These are phyloP conservation scores for Echria macrotheca DNA, from an alignment of 495 filamentous ascomycete genomes.

Conservation along the genomic window DNA sequence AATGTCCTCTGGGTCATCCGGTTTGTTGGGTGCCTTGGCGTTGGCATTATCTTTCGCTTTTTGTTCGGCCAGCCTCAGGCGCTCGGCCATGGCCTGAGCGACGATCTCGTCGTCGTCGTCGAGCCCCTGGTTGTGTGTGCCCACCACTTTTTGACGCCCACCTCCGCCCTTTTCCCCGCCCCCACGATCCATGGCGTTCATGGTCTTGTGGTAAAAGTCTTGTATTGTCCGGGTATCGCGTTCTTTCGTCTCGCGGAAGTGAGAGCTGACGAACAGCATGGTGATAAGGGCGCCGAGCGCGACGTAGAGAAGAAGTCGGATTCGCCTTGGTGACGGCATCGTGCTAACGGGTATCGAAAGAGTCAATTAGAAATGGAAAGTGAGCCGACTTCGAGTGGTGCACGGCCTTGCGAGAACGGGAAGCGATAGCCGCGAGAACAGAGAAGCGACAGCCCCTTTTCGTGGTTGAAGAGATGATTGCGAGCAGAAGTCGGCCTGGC, in stretches of 20 bases:
- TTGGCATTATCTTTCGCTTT: slow-evolving; percentile 52
- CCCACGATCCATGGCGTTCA: slow-evolving; percentile 39
- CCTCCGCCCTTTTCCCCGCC: slow-evolving; percentile 14
- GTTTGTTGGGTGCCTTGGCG: slow-evolving; percentile 48
- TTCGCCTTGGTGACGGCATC: slow-evolving; percentile 69
- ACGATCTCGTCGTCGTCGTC: slow-evolving; percentile 43
- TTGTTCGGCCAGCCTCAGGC: slow-evolving; percentile 45
- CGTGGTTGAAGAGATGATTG: no score
- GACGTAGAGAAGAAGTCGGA: slow-evolving; percentile 54
- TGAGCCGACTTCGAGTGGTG: no score
- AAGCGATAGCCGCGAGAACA: no score
- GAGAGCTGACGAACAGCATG: slow-evolving; percentile 57
- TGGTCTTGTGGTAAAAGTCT: slow-evolving; percentile 54
- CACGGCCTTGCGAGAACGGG: no score
- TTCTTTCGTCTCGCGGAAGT: slow-evolving; percentile 30
- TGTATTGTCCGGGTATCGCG: slow-evolving; percentile 34
- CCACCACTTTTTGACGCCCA: slow-evolving; percentile 27
- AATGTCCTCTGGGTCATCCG: slow-evolving; percentile 41
- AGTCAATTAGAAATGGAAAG: neutral
- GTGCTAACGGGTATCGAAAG: slow-evolving; percentile 11
- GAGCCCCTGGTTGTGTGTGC: no score
- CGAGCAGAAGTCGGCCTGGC: no score
- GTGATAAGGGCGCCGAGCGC: slow-evolving; percentile 52
- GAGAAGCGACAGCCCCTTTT: no score
- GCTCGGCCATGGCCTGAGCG: slow-evolving; percentile 38